These are phyloP conservation scores for Orychophragmus violaceus DNA, from an alignment of 345 rosid species.

Conservation along the genomic window DNA sequence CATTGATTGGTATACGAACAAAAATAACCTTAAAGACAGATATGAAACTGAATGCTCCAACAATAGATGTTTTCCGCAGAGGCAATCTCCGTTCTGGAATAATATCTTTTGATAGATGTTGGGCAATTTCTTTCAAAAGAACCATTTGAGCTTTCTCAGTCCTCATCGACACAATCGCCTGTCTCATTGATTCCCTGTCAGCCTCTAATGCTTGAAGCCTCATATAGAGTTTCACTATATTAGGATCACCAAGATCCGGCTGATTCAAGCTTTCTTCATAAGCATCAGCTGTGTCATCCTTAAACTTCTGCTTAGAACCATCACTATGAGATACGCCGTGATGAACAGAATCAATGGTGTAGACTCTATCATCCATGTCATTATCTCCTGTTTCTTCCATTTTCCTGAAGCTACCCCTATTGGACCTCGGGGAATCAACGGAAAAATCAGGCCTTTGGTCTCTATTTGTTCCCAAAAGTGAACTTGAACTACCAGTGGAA, in stretches of 20 bases:
- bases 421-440: constrained; percentile 50
- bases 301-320: constrained; percentile 10
- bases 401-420: constrained; percentile 43
- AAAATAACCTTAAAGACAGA: constrained; percentile 63
- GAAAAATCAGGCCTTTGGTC: constrained; percentile 41
- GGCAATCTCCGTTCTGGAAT: constrained; percentile 48
- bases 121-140: constrained; percentile 90
- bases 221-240: constrained; percentile 62
- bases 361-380: constrained; percentile 76
- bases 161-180: constrained; percentile 83
- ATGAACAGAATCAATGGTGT: constrained; percentile 80
- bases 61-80: constrained; percentile 41
- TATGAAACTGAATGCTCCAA: constrained; percentile 45
- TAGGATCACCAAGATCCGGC: constrained; percentile 63
- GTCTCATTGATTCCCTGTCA: constrained; percentile 97
- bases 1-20: neutral
- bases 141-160: constrained; percentile 88
- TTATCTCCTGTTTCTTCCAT: constrained; percentile 58
- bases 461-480: constrained; percentile 39
- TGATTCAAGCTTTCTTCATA: constrained; percentile 36
- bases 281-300: constrained; percentile 38
- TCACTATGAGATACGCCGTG: constrained; percentile 44
- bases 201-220: constrained; percentile 99
- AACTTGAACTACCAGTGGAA: constrained; percentile 58
- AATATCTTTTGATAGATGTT: constrained; percentile 69